Evolutionary conservation across 1,284 basidiomycete species (phyloP), one percentile per base, ranked within the genome.

Genomic region (Pseudozyma pruni): DNA sequence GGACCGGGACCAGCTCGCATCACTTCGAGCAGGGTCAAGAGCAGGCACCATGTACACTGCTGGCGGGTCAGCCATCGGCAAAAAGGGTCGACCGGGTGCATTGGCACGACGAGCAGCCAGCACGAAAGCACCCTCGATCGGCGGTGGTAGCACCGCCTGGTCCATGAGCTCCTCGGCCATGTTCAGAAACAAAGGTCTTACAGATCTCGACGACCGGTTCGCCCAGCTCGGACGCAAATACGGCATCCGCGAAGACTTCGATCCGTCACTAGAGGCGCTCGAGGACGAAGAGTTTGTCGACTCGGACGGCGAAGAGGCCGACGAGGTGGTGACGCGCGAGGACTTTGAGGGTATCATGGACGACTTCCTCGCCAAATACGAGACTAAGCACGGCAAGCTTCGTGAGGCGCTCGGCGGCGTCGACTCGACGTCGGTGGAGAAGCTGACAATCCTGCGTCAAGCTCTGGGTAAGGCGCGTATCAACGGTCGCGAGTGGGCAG

Each of bases 101-200:
- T 67, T 79, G 8, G 79, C 79, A 0, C 67, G 78, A 8, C 55
- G 75, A 23, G 79, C 78, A 3, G 76, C 76, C 7, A 69, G 62
- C 42, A 79, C 67, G 29, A 63, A 72, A 37, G 77, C 72, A 4
- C 71, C 70, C 2, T 74, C 73, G 20, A 73, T 74, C 4, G 71
- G 73, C 29, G 76, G 79, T 22, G 75, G 77, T 16, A 69, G 74
- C 27, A 77, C 79, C 10, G 74, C 76, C 13, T 81, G 78, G 75
- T 74, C 71, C 22, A 98, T 99, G 95, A 95, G 91, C 79, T 94
- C 92, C 75, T 94, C 93, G 3, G 93, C 93, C 22, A 94, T 98
- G 91, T 92, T 89, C 84, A 87, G 96, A 37, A 98, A 93, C 76
- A 89, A 94, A 74, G 90, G 92, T 0, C 84, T 98, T 32, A 88